Percentiles rank a stretch among this genome's conserved stretches.
phyloP scores from a whole-genome alignment of 768 basidiomycete genomes.

The Clathrus columnatus region DNA sequence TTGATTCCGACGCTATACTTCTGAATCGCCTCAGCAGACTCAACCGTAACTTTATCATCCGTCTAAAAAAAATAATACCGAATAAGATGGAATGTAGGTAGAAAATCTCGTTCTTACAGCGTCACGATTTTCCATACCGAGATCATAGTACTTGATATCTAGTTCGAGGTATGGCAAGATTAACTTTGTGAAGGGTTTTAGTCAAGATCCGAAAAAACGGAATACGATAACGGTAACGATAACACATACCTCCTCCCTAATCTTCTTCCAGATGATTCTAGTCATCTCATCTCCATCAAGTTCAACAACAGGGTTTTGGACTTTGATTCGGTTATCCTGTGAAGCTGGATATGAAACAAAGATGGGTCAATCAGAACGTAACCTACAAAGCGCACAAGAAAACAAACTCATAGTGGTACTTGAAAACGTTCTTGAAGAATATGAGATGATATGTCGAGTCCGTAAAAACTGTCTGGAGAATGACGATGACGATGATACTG shows the following conservation, averaged over 20 bases:
- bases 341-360: not conserved
- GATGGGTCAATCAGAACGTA: not conserved
- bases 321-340: slow-evolving; percentile 51
- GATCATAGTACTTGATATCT: slow-evolving; percentile 97
- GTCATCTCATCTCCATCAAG: slow-evolving; percentile 99
- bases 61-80: slow-evolving; percentile 43
- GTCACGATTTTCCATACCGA: slow-evolving; percentile 92
- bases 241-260: slow-evolving; percentile 74
- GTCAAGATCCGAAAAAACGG: not conserved
- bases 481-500: not conserved
- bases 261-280: slow-evolving; percentile 98
- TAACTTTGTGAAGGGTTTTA: slow-evolving; percentile 48
- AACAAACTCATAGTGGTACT: slow-evolving; percentile 7
- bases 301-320: slow-evolving; percentile 86
- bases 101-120: slow-evolving; percentile 34
- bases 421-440: not conserved
- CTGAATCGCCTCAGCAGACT: slow-evolving; percentile 90
- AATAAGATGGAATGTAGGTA: not conserved
- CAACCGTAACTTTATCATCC: slow-evolving; percentile 85
- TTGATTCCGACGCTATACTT: slow-evolving; percentile 97
- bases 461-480: not conserved
- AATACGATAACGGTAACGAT: not conserved
- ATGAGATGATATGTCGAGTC: not conserved
- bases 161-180: slow-evolving; percentile 92
- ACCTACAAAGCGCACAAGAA: not conserved